Evolutionary conservation across 345 rosid species (phyloP).

Genomic region (Populus euphratica): DNA sequence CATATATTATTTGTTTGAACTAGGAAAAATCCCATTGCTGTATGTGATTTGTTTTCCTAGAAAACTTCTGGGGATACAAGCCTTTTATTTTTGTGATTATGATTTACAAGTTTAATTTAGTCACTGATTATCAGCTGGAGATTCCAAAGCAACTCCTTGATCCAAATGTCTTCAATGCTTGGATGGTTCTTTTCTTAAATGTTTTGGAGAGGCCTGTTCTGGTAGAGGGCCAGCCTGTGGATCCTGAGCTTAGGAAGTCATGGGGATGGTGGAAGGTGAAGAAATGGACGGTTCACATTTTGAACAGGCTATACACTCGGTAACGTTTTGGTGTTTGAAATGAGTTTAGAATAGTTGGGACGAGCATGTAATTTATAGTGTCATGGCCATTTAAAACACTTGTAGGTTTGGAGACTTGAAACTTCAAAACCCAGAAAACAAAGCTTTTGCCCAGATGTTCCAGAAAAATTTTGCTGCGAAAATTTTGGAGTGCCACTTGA

Average conservation of each 20-base stretch:
- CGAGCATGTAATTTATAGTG: not conserved
- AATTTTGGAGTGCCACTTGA: slow-evolving; percentile 89
- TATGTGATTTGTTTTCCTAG: not conserved
- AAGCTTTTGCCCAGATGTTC: slow-evolving; percentile 84
- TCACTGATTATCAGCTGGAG: slow-evolving; percentile 62
- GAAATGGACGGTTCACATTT: slow-evolving; percentile 96
- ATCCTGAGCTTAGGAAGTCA: slow-evolving; percentile 84
- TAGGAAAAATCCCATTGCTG: not conserved
- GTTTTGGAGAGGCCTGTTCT: slow-evolving; percentile 91
- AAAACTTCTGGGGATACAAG: not conserved
- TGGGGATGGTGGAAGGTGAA: slow-evolving; percentile 99
- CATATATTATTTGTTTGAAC: not conserved
- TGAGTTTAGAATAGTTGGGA: not conserved
- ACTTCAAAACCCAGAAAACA: slow-evolving; percentile 79
- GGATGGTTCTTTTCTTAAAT: slow-evolving; percentile 92
- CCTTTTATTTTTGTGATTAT: not conserved
- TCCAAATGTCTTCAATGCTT: slow-evolving; percentile 74
- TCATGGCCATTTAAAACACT: slow-evolving; percentile 5
- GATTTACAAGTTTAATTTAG: not conserved
- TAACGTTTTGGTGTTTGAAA: slow-evolving; percentile 23
- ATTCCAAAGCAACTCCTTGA: slow-evolving; percentile 83
- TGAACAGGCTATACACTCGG: slow-evolving; percentile 92
- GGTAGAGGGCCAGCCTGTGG: slow-evolving; percentile 86
- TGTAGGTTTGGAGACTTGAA: slow-evolving; percentile 94
- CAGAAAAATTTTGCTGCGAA: slow-evolving; percentile 90